phyloP scores from a whole-genome alignment of 768 basidiomycete genomes.

The Trametes elegans region DNA sequence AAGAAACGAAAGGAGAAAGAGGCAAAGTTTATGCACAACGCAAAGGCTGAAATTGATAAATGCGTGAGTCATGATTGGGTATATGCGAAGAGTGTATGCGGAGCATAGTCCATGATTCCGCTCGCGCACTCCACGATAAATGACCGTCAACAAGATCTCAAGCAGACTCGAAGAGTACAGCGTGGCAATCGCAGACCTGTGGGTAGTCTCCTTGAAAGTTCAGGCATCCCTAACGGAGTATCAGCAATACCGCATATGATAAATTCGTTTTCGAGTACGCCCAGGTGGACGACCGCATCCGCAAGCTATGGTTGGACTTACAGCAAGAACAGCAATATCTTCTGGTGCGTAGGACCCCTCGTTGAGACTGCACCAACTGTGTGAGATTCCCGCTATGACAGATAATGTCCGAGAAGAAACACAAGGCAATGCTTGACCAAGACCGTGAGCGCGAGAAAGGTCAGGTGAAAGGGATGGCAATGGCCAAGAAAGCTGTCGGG shows the following conservation, averaged over 20 bases:
- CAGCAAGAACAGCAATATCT: constrained; percentile 21
- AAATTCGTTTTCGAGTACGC: constrained; percentile 29
- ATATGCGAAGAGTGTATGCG: background rate
- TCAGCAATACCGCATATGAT: constrained; percentile 25
- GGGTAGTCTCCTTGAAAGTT: background rate
- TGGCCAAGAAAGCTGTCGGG: constrained; percentile 28
- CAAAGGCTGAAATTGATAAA: constrained; percentile 20
- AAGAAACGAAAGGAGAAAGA: constrained; percentile 31
- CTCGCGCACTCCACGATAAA: background rate
- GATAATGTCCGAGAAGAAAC: constrained; percentile 18
- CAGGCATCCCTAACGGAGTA: background rate
- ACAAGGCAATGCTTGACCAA: constrained; percentile 9
- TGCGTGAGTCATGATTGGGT: constrained; percentile 19
- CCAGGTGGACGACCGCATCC: constrained; percentile 27
- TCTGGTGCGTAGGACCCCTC: constrained; percentile 5
- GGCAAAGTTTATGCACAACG: constrained; percentile 19
- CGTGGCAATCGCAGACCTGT: constrained; percentile 22
- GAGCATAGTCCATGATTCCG: background rate
- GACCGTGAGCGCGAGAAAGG: constrained; percentile 26
- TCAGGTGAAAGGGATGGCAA: constrained; percentile 28
- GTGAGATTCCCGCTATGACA: too few relatives aligned
- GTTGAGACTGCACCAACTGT: too few relatives aligned
- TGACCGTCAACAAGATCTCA: too few relatives aligned
- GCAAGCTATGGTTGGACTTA: constrained; percentile 24
- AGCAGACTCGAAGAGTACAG: constrained; percentile 16